Evolutionary conservation across 2,329 filamentous ascomycete species (phyloP).

Genomic region (Cladosporium sp.): DNA sequence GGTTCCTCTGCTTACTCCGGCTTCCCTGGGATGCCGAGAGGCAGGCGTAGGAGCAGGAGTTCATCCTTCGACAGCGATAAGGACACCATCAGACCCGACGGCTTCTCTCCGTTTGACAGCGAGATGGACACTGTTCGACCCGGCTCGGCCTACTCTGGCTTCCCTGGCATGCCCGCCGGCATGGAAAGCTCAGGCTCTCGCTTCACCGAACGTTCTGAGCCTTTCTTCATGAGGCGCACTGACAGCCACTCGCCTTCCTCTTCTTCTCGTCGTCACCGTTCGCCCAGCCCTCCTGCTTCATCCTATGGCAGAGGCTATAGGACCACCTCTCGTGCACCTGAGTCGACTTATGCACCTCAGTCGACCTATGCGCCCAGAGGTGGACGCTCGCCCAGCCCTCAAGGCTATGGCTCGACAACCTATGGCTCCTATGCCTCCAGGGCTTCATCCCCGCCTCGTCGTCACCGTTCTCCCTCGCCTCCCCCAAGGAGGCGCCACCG

Average conservation of each 20-base stretch:
- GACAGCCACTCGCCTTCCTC: neutral
- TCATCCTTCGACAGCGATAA: neutral
- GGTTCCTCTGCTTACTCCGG: neutral
- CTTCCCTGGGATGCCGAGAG: neutral
- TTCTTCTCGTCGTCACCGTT: neutral
- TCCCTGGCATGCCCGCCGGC: neutral
- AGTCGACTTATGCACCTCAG: neutral
- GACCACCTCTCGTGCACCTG: neutral
- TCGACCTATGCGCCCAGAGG: neutral
- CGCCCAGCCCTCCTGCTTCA: neutral
- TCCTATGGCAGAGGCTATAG: neutral
- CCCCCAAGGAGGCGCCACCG: neutral
- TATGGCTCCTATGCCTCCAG: neutral
- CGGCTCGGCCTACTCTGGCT: neutral
- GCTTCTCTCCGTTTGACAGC: neutral
- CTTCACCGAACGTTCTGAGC: neutral
- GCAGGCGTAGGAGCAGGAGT: neutral
- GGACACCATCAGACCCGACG: neutral
- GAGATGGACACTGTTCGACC: neutral
- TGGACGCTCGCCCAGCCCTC: neutral
- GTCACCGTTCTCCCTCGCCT: neutral
- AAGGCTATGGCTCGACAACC: neutral
- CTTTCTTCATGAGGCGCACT: neutral
- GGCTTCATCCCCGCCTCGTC: neutral
- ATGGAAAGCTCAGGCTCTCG: neutral